Base-by-base conservation (phyloP, 2,329 filamentous ascomycete species). In the Sordariomycetes sp. region DNA sequence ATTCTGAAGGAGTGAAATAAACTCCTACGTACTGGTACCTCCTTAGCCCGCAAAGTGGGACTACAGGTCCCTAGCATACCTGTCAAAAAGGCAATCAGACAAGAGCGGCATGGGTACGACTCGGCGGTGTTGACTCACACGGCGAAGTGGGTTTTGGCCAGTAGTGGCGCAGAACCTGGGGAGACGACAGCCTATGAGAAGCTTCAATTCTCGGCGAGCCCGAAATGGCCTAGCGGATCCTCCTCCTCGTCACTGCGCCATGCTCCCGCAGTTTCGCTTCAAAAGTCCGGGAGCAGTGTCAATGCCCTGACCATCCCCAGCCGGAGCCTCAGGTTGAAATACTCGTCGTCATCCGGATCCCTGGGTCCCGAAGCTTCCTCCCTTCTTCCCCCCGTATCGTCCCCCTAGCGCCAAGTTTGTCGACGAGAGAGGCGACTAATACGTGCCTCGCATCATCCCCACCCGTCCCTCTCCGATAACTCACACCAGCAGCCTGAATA, bases 271-370 rank as follows among this genome's bases (percentile, higher is more conserved):
- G 39, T 22, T 50, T 5, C 45, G 45, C 12, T 4, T 13, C 36
- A 13, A 39, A 39, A 13, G 36, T 32, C 28, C 28, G 17, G 36
- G 36, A 4, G 12, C 5, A 39, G 12, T 39, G 36, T 3, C 36
- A 39, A 17, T 17, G 36, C 36, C 36, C 36, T 12, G 36, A 6
- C 36, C 45, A 10, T 7, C 39, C 39, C n/a, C 34, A 35, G 36
- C 13, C 22, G 25, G 53, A 28, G 25, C 55, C 24, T 52, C 28
- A 25, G 50, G 36, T 61, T 69, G 67, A 70, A 70, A 69, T 69
- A 70, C 62, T 61, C 60, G 65, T 59, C 61, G 62, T 64, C n/a
- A 24, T 56, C 55, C 34, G 32, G 28, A 52, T 36, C 25, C 52
- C 32, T 48, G 35, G 45, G 32, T 34, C 13, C 13, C 32, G 28